Evolutionary conservation across 2,329 filamentous ascomycete species (phyloP), one percentile per base, ranked within the genome.

Genomic region (Penicillium sp.): DNA sequence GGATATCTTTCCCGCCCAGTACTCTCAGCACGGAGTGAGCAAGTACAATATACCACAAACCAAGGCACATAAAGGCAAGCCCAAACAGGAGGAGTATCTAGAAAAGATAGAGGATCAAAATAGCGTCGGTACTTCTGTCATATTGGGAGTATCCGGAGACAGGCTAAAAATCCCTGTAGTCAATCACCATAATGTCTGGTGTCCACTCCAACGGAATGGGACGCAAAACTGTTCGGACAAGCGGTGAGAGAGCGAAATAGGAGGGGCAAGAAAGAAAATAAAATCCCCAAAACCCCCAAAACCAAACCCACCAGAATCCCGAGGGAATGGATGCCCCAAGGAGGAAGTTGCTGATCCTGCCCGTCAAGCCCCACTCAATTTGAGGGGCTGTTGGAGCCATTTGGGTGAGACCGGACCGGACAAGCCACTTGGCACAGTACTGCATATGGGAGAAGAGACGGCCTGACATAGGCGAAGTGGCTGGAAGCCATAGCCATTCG

Each of bases 301-400:
- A 58, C 51, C 39, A 47, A 51, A 57, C 41, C 58, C 56, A 58
- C 53, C 40, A 48, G 31, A 56, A 49, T 61, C 59, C 61, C 62
- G 59, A 63, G 46, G 51, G 53, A 55, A 57, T 49, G 62, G 63
- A 55, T 51, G 50, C 50, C 56, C 31, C 59, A 64, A 64, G 58
- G 58, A 64, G 58, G 50, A 54, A 53, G 42, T 44, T 53, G 61
- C 52, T 62, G 62, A 64, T 65, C 61, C 32, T 60, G 55, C 40
- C 54, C 47, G 50, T 60, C 47, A n/a, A 55, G 50, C 59, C 60
- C 61, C 61, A 61, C 56, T 58, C 52, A 38, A 48, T 42, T 46
- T 54, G 48, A 54, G 51, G 53, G 53, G 50, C 58, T 37, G 45
- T 50, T 52, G 50, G 54, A 27, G 40, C 40, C 35, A 42, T 42